Percentiles rank a stretch among this genome's conserved stretches.
These are phyloP conservation scores for Lentinula edodes DNA, from an alignment of 768 basidiomycete genomes.

Conservation along the genomic window DNA sequence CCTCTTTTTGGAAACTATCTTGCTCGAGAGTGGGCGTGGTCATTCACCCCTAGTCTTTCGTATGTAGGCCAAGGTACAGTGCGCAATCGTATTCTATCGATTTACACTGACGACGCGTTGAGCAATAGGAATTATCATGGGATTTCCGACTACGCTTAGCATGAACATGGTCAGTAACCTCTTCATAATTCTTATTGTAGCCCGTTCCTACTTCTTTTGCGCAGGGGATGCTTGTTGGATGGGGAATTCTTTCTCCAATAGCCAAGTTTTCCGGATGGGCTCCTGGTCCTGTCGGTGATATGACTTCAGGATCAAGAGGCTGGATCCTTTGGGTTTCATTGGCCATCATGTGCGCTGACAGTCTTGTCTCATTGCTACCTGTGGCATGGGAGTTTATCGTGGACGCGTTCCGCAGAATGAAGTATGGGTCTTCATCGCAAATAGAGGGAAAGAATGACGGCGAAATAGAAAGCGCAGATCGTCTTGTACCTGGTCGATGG, in stretches of 20 bases:
- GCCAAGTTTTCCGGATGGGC: slow-evolving; percentile 86
- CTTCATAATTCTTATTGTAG: background rate
- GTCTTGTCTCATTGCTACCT: slow-evolving; percentile 79
- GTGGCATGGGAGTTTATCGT: slow-evolving; percentile 51
- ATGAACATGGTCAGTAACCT: slow-evolving; percentile 72
- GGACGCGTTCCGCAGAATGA: slow-evolving; percentile 23
- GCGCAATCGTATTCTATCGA: background rate
- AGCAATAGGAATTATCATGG: slow-evolving; percentile 87
- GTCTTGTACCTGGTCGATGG: slow-evolving; percentile 80
- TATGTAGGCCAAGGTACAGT: slow-evolving; percentile 84
- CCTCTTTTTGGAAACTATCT: slow-evolving; percentile 81
- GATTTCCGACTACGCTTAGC: slow-evolving; percentile 86
- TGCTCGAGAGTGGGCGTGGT: slow-evolving; percentile 89
- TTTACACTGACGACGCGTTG: background rate
- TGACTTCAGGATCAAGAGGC: slow-evolving; percentile 83
- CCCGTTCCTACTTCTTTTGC: background rate
- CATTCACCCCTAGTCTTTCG: slow-evolving; percentile 84
- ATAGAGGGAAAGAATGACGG: slow-evolving; percentile 33
- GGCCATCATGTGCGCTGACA: slow-evolving; percentile 94
- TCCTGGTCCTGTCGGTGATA: slow-evolving; percentile 85
- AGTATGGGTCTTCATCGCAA: slow-evolving; percentile 17
- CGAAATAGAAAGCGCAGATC: slow-evolving; percentile 72
- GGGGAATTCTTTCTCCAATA: slow-evolving; percentile 89
- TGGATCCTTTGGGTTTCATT: slow-evolving; percentile 97
- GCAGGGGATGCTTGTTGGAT: slow-evolving; percentile 94